Evolutionary conservation across 2,329 filamentous ascomycete genomes (phyloP).

Genomic region (Cladophialophora exuberans): DNA sequence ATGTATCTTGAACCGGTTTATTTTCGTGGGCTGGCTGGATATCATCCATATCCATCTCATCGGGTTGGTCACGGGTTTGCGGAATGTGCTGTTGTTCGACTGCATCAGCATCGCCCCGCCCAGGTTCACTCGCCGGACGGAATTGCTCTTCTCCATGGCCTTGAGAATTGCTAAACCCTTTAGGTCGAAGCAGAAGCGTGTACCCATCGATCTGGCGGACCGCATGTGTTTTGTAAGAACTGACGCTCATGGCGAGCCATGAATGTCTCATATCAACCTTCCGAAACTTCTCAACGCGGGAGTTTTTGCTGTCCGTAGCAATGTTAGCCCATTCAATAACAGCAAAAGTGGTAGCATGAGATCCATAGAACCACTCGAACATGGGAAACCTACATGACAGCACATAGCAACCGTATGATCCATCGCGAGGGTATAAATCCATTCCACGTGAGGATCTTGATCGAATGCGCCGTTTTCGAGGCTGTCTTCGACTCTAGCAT

Average conservation of each 20-base stretch:
- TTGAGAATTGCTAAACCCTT: neutral
- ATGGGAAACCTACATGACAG: slow-evolving; percentile 24
- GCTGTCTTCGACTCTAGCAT: slow-evolving; percentile 23
- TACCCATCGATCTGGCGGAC: slow-evolving; percentile 28
- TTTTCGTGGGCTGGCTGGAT: neutral
- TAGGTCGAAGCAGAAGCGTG: slow-evolving; percentile 28
- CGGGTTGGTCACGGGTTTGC: neutral
- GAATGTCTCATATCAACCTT: neutral
- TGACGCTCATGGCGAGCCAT: slow-evolving; percentile 31
- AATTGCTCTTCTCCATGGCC: too few species aligned
- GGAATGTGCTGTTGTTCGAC: neutral
- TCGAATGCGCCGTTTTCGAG: slow-evolving; percentile 34
- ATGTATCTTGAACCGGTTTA: neutral
- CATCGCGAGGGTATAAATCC: slow-evolving; percentile 46
- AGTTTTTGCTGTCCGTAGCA: slow-evolving; percentile 19
- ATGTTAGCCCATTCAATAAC: neutral
- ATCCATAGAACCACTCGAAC: neutral
- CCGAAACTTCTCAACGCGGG: slow-evolving; percentile 13
- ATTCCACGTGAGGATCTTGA: slow-evolving; percentile 46
- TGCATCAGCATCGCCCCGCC: neutral
- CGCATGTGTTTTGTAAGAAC: slow-evolving; percentile 26
- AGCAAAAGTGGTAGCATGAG: neutral
- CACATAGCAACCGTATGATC: slow-evolving; percentile 40
- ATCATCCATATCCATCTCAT: neutral
- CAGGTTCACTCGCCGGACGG: too few species aligned